Evolutionary conservation across 1,284 basidiomycete genomes (phyloP).

Genomic region (Naganishia cerealis): DNA sequence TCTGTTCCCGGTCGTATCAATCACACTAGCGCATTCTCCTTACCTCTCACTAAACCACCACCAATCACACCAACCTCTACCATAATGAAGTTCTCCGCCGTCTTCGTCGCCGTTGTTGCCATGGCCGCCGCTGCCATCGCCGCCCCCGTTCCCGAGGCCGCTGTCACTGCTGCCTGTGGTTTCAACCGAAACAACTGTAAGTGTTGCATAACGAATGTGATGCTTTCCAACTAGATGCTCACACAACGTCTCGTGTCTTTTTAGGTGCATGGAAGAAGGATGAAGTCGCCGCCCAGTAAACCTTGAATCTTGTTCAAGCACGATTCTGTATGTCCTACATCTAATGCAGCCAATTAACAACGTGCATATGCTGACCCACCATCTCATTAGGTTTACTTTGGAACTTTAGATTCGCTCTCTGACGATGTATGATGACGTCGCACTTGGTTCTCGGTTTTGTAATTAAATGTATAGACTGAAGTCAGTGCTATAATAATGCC

Average conservation of each 20-base stretch:
- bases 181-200: slow-evolving; percentile 24
- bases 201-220: background rate
- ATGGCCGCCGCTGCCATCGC: slow-evolving; percentile 38
- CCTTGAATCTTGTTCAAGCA: background rate
- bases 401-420: background rate
- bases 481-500: background rate
- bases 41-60: slow-evolving; percentile 13
- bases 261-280: slow-evolving; percentile 28
- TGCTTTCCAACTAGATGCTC: background rate
- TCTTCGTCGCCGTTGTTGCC: slow-evolving; percentile 37
- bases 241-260: background rate
- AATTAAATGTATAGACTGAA: background rate
- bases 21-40: slow-evolving; percentile 11
- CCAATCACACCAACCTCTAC: slow-evolving; percentile 14
- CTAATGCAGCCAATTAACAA: background rate
- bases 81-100: slow-evolving; percentile 42
- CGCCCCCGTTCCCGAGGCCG: slow-evolving; percentile 39
- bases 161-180: slow-evolving; percentile 25
- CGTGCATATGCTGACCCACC: background rate
- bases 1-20: slow-evolving; percentile 1
- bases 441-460: slow-evolving; percentile 1
- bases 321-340: background rate
- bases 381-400: background rate
- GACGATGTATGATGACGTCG: slow-evolving; percentile 5
- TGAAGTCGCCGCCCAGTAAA: slow-evolving; percentile 8